Conservation (phyloP, 2,329 filamentous ascomycete genomes). For the Stagonosporopsis tanaceti region DNA sequence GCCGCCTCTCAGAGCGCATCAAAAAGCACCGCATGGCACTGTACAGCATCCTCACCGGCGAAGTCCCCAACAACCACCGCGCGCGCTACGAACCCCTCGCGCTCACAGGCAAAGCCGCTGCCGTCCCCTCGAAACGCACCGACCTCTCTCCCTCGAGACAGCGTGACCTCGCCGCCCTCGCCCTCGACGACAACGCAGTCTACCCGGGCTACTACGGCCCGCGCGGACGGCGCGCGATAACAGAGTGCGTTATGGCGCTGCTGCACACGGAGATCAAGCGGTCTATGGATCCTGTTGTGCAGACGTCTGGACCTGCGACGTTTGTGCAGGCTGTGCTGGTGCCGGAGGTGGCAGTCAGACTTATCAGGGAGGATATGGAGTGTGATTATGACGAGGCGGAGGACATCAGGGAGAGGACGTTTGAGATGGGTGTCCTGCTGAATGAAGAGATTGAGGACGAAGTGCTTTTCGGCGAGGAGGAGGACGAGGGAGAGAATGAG, state of each 20-base stretch:
- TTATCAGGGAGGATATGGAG: slow-evolving; percentile 66
- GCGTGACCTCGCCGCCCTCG: slow-evolving; percentile 38
- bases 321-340: slow-evolving; percentile 66
- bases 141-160: slow-evolving; percentile 53
- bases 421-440: slow-evolving; percentile 70
- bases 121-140: slow-evolving; percentile 46
- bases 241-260: slow-evolving; percentile 51
- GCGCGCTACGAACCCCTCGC: slow-evolving; percentile 33
- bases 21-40: slow-evolving; percentile 64
- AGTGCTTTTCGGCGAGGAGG: slow-evolving; percentile 37
- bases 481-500: slow-evolving; percentile 27
- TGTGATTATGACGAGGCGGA: slow-evolving; percentile 56
- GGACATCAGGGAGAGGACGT: slow-evolving; percentile 71
- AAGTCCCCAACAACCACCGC: slow-evolving; percentile 24
- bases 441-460: slow-evolving; percentile 69
- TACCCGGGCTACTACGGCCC: slow-evolving; percentile 81
- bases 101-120: slow-evolving; percentile 36
- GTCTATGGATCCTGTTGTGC: slow-evolving; percentile 41
- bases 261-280: slow-evolving; percentile 39
- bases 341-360: slow-evolving; percentile 67
- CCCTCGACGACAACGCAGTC: slow-evolving; percentile 28
- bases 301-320: slow-evolving; percentile 38
- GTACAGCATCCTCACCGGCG: slow-evolving; percentile 66
- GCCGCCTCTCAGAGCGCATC: slow-evolving; percentile 66
- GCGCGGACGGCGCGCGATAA: slow-evolving; percentile 75